Conservation (phyloP, 2,329 filamentous ascomycete genomes). For the Fusarium musae region DNA sequence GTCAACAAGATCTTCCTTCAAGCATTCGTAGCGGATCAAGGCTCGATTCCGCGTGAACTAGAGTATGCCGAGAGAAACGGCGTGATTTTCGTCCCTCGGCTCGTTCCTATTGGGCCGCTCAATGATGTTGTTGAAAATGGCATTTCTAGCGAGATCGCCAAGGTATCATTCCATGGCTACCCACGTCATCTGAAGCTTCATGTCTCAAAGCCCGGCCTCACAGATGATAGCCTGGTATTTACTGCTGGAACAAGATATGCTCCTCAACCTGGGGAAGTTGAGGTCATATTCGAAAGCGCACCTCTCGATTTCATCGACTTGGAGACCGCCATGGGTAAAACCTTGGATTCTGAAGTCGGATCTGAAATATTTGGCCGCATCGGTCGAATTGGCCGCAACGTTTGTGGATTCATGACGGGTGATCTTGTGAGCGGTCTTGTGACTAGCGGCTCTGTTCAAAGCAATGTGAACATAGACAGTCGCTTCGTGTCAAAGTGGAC, state of each 20-base stretch:
- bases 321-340: constrained; percentile 50
- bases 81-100: constrained; percentile 57
- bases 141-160: not conserved
- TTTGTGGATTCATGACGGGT: constrained; percentile 48
- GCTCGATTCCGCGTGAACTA: constrained; percentile 47
- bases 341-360: constrained; percentile 48
- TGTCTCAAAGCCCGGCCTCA: constrained; percentile 43
- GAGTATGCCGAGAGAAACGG: constrained; percentile 57
- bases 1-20: constrained; percentile 44
- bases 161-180: constrained; percentile 37
- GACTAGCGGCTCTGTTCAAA: constrained; percentile 50
- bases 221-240: constrained; percentile 43
- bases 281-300: constrained; percentile 53
- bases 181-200: constrained; percentile 37
- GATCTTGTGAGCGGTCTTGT: constrained; percentile 57
- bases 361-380: constrained; percentile 56
- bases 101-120: constrained; percentile 53
- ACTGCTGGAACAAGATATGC: constrained; percentile 19
- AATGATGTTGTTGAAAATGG: constrained; percentile 59
- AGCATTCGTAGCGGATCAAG: constrained; percentile 33
- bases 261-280: constrained; percentile 50
- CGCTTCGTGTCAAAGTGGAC: constrained; percentile 50
- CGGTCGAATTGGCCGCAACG: constrained; percentile 48
- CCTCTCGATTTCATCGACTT: constrained; percentile 52
- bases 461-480: constrained; percentile 47